These are phyloP conservation scores for Penicillium fimorum DNA, from an alignment of 495 filamentous ascomycete genomes.

Conservation along the genomic window DNA sequence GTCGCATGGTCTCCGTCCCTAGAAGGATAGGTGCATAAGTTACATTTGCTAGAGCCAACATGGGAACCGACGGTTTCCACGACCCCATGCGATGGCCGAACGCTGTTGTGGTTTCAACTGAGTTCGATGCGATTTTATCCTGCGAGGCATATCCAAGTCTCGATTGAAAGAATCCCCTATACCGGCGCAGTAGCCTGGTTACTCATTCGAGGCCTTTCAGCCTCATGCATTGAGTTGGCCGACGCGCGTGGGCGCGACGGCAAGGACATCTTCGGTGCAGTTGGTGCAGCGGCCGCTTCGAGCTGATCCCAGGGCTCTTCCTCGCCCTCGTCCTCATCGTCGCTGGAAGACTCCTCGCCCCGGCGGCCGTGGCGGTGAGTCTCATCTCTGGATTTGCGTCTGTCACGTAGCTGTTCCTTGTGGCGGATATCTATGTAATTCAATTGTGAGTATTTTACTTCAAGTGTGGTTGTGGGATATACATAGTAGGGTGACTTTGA, in stretches of 20 bases:
- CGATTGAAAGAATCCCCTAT: not conserved
- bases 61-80: not conserved
- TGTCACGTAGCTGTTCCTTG: conserved; percentile 37
- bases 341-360: conserved; percentile 38
- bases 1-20: conserved; percentile 1
- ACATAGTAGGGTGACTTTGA: not conserved
- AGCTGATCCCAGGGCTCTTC: conserved; percentile 35
- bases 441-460: conserved; percentile 11
- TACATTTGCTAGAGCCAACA: not conserved
- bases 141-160: not conserved
- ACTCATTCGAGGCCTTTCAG: conserved; percentile 11
- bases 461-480: not conserved
- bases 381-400: conserved; percentile 34
- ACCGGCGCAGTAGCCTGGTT: conserved; percentile 15
- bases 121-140: not conserved
- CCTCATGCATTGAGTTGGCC: conserved; percentile 13
- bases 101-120: not conserved
- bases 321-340: conserved; percentile 39
- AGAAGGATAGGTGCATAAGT: not conserved
- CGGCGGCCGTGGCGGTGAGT: conserved; percentile 32
- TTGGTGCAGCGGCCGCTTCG: conserved; percentile 28
- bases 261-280: conserved; percentile 16
- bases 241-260: conserved; percentile 20
- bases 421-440: conserved; percentile 32
- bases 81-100: not conserved